phyloP scores from a whole-genome alignment of 371 early-diverging fungal genomes.

The Circinella minor region DNA sequence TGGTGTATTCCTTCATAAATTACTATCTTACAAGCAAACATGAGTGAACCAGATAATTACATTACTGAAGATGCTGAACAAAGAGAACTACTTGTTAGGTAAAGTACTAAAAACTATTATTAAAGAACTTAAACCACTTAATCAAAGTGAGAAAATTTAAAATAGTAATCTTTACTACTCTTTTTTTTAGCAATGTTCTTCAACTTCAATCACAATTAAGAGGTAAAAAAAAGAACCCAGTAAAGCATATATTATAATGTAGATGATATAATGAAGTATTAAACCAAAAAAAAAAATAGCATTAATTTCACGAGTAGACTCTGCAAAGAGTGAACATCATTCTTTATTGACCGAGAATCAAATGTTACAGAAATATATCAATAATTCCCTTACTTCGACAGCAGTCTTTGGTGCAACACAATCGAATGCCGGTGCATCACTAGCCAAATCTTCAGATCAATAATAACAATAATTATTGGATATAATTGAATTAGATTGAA shows the following conservation, averaged over 20 bases:
- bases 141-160: neutral
- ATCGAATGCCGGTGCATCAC: neutral
- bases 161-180: neutral
- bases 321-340: slow-evolving; percentile 49
- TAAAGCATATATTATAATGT: neutral
- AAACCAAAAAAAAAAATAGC: slow-evolving; percentile 20
- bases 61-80: slow-evolving; percentile 25
- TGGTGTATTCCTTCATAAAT: too few relatives aligned
- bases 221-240: slow-evolving; percentile 25
- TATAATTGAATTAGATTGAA: too few relatives aligned
- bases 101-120: slow-evolving; percentile 13
- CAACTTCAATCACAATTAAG: slow-evolving; percentile 44
- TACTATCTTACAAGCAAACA: neutral
- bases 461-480: too few relatives aligned
- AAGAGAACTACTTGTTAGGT: slow-evolving; percentile 40
- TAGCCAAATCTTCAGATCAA: slow-evolving; percentile 4
- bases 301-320: slow-evolving; percentile 49
- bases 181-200: slow-evolving; percentile 36
- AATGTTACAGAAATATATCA: slow-evolving; percentile 57
- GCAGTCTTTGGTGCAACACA: slow-evolving; percentile 60
- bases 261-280: too few relatives aligned
- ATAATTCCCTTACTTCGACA: slow-evolving; percentile 58
- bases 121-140: neutral
- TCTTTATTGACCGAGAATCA: slow-evolving; percentile 57
- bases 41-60: slow-evolving; percentile 9